Evolutionary conservation across 1,284 basidiomycete genomes (phyloP), one percentile per base, ranked within the genome.

Genomic region (Austroboletus niveus): DNA sequence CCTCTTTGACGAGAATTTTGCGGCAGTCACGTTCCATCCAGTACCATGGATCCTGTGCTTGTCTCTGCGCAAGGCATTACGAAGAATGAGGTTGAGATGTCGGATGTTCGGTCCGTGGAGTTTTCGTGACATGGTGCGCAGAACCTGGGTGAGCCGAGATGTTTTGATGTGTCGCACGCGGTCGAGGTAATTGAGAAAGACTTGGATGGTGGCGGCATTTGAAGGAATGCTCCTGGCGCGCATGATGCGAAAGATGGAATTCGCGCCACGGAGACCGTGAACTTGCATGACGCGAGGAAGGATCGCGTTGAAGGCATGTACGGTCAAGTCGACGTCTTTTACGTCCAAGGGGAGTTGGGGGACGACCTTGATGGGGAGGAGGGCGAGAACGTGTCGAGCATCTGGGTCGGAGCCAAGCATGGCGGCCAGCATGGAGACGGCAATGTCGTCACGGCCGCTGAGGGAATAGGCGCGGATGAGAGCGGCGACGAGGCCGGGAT

Each of bases 231-330:
- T 61, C 51, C 72, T 72, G 22, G 68, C 63, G 39, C 67, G 71
- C 84, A 90, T 87, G 48, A 83, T 71, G 24, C 66, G 66, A 52
- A 84, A 68, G 39, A 85, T 65, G 44, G 58, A 57, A 36, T 65
- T 69, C 47, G 79, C 73, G 34, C 72, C 75, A 32, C 67, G 54
- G 39, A 87, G 62, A 36, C 84, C 83, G 52, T 69, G 72, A 39
- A 67, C 65, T 29, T 61, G 63, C 49, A 87, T 64, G 11, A 79
- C 51, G 32, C 79, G 78, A 42, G 71, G 70, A 11, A 87, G 65
- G 20, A 85, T 64, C 14, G 80, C 74, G 60, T 89, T 88, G 69
- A 86, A 78, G 17, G 86, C 68, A 39, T 76, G 69, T 24, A 71
- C 69, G 4, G 75, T 78, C 24, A 79, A 79, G 34, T 36, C 47